Conservation (phyloP, 352 stramenopile genomes). For the Phytophthora ramorum region DNA sequence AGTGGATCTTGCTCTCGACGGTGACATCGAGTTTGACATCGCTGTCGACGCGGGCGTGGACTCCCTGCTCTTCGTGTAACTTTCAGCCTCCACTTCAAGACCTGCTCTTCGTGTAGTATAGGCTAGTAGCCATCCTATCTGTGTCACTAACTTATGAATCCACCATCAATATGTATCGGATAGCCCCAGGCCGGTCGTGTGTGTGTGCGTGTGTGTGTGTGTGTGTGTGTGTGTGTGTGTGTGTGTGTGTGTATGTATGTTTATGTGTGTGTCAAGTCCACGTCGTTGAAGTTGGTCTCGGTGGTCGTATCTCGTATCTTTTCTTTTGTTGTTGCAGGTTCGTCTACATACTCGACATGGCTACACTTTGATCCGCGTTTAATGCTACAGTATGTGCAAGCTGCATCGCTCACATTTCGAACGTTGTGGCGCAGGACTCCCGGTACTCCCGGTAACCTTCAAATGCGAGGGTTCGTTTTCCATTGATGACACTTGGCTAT, state of each 20-base stretch:
- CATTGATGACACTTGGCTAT: no score
- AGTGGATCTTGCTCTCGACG: neutral
- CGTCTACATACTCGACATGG: neutral
- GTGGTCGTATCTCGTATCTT: neutral
- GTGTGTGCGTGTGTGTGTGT: no score
- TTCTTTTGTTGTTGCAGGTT: neutral
- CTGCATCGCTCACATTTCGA: no score
- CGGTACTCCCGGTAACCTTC: no score
- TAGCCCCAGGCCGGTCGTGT: neutral
- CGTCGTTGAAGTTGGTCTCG: constrained; percentile 1
- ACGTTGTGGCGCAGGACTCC: neutral
- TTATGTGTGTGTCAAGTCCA: no score
- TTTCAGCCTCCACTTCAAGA: neutral
- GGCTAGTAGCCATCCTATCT: neutral
- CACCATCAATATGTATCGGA: neutral
- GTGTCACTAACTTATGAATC: neutral
- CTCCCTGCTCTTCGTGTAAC: neutral
- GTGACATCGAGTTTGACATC: neutral
- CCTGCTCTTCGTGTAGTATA: no score
- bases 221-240: no score
- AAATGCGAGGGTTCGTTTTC: neutral
- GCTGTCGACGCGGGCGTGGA: neutral
- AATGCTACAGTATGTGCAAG: no score
- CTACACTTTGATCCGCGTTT: no score
- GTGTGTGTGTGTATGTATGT: no score